A percentile compares a stretch with the other conserved stretches of the same genome.
phyloP scores from a whole-genome alignment of 2,329 filamentous ascomycete genomes.

The Talaromyces sp. region DNA sequence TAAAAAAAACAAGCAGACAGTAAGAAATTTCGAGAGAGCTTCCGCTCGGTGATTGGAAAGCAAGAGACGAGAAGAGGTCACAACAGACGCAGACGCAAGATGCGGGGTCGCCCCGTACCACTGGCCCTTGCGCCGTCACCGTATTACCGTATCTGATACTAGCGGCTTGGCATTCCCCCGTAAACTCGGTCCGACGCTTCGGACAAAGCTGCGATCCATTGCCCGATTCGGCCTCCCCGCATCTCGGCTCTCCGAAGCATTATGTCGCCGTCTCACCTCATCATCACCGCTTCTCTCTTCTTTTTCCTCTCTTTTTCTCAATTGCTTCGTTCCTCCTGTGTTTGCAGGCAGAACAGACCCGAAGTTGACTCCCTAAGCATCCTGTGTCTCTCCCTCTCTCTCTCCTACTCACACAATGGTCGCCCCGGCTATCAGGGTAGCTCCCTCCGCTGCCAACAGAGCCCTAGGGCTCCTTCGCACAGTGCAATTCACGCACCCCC shows the following conservation, averaged over 20 bases:
- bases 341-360: background rate
- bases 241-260: background rate
- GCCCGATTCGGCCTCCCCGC: background rate
- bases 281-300: background rate
- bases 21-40: background rate
- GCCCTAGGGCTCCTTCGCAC: slow-evolving; percentile 67
- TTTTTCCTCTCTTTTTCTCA: background rate
- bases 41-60: background rate
- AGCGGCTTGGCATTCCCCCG: background rate
- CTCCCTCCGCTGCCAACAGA: slow-evolving; percentile 42
- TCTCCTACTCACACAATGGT: slow-evolving; percentile 24
- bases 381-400: too few relatives aligned
- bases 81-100: background rate
- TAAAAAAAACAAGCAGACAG: background rate
- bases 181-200: background rate
- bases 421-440: slow-evolving; percentile 38
- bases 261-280: background rate
- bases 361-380: background rate
- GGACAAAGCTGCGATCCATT: slow-evolving; percentile 2
- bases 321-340: background rate
- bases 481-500: slow-evolving; percentile 86
- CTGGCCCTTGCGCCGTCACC: background rate
- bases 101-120: background rate
- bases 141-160: background rate
- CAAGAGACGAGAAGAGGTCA: background rate